Percentiles rank a stretch among this genome's conserved stretches.
These are phyloP conservation scores for Citrus glauca DNA, from an alignment of 345 rosid species.

Conservation along the genomic window DNA sequence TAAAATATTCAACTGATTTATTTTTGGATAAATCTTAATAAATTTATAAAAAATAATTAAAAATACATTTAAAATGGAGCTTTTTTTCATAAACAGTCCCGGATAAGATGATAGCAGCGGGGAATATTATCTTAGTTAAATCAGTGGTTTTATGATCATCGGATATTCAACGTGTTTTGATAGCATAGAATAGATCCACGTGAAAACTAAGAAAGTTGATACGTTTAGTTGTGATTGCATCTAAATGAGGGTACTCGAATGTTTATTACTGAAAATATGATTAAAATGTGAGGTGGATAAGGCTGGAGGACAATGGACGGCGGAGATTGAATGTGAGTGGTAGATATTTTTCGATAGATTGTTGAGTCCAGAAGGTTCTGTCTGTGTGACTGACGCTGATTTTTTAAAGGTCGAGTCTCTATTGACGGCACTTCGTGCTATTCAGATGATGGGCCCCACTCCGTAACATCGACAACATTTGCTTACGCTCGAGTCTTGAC, in stretches of 20 bases:
- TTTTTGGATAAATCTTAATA: too few species aligned
- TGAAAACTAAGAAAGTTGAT: background rate
- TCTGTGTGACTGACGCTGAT: background rate
- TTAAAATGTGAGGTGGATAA: background rate
- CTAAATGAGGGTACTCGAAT: background rate
- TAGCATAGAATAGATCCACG: background rate
- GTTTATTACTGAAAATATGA: background rate
- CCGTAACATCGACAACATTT: too few species aligned
- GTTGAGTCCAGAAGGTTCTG: conserved; percentile 42
- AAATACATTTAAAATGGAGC: too few species aligned
- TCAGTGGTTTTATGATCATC: accelerated
- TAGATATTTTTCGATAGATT: conserved; percentile 30
- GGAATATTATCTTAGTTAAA: too few species aligned
- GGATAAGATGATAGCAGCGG: too few species aligned
- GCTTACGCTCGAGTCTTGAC: too few species aligned
- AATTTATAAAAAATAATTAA: too few species aligned
- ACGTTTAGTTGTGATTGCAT: background rate
- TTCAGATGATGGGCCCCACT: background rate
- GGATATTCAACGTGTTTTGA: too few species aligned
- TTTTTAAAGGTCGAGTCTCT: background rate
- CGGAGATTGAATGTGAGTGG: conserved; percentile 20
- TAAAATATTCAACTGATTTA: too few species aligned
- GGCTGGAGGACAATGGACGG: conserved; percentile 22
- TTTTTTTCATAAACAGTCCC: too few species aligned
- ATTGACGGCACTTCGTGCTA: conserved; percentile 3